Base-by-base conservation (phyloP, 108 stramenopile genomes). In the Fragilaria radians region DNA sequence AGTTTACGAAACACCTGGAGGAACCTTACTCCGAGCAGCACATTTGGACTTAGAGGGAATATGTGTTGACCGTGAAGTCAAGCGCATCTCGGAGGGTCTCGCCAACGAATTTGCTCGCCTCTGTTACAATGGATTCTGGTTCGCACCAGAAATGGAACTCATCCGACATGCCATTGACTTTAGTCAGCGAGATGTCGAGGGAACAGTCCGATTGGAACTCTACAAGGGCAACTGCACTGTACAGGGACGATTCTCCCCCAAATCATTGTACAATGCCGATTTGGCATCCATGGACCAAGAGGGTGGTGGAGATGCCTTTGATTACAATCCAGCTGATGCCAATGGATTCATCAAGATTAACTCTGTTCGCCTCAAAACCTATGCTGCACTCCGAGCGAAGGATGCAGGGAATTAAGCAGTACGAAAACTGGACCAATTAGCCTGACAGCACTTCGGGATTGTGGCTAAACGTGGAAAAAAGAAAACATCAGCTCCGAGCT, bases 101-200 rank as follows among this genome's bases (percentile, higher is more conserved):
- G 63, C 89, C 52, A 65, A 56, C 58, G 95, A 98, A 74, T 99
- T 96, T 72, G 79, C 97, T 28, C 83, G 95, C 24, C 79, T 97
- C 19, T 96, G 96, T 78, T 99, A 99, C 96, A 96, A 99, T 66
- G 98, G 98, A 45, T 99, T 96, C 77, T 99, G 98, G 98, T 99
- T 96, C 64, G 95, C 96, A 14, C 98, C 98, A 9, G 98, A 99
- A 76, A 97, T 99, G 98, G 97, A 97, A 46, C 70, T 97, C 57
- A 82, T 97, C 71, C 89, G 88, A 56, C 62, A 95, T 67, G 73
- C 88, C 48, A 80, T 99, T 36, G 68, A 87, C 19, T 96, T 78
- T 68, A 55, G 76, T 42, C 98, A 99, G 66, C 68, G 85, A 47
- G 88, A 95, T 73, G 96, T 99, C 7, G 77, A 83, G 11, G 98